Evolutionary conservation across 2,329 filamentous ascomycete species (phyloP), one percentile per base, ranked within the genome.

Genomic region (Trichoderma sp.): DNA sequence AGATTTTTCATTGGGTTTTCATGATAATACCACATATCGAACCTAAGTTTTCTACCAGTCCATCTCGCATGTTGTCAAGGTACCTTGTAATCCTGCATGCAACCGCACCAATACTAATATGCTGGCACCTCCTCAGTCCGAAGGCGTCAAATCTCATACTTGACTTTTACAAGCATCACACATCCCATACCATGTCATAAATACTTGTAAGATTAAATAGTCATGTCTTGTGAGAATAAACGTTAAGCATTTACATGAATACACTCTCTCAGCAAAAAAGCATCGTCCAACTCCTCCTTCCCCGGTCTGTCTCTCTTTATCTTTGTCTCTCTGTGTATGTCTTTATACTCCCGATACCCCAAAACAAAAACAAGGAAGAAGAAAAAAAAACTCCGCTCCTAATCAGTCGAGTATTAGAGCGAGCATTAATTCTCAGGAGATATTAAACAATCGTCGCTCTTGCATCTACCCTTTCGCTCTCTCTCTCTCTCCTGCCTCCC

Each of bases 211-310:
- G 46, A 34, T 37, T 51, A 21, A 59, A 51, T 58, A 49, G 51
- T 49, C 52, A 66, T 66, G 37, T 59, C 63, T 54, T 49, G 14
- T 58, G 39, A 67, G 49, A 67, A 67, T 67, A 67, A 67, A 56
- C 55, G 65, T 69, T 58, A 66, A 34, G 60, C 68, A 69, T 69
- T 54, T 69, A 66, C 68, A 69, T 69, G 68, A 69, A 69, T 59
- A 69, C 60, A 68, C 59, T 32, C 43, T 34, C 32, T 3, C 2
- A n/a, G n/a, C n/a, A 34, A 63, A 14, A 26, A 14, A 37, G 11
- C 3, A 39, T 52, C 21, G 43, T 30, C 56, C 32, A 59, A 51
- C 43, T 32, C 63, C 37, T 30, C 54, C 34, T 26, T 55, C 28
- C 28, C 51, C 63, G 11, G 13, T 30, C 49, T 21, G 4, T 18